Evolutionary conservation across 1,139 yeast genomes (phyloP), one percentile per base, ranked within the genome.

Genomic region (Tardiomyces blankii): DNA sequence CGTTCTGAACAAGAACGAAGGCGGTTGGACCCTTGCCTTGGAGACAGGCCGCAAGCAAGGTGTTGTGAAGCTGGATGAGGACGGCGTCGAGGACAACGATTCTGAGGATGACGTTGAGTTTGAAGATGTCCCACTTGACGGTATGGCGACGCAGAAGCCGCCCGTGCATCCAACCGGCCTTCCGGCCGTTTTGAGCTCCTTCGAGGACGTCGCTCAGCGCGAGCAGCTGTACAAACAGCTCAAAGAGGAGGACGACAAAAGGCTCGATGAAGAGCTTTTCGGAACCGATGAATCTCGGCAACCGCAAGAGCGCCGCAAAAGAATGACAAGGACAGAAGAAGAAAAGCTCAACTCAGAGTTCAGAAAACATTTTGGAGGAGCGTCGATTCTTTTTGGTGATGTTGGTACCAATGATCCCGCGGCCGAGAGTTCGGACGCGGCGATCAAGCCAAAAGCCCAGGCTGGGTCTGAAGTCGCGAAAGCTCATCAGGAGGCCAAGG

Each of bases 11-110:
- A 77, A 83, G 53, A 84, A 82, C 42, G 86, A 81, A 8, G 82
- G 80, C 53, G 98, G 98, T 0, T 91, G 94, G 89, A 78, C 93
- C 0, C 66, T 93, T 40, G 79, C 93, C 0, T 68, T 91, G 43
- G 74, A 70, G 2, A 68, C 58, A 1, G 62, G n/a, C 4, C 53
- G 54, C 28, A 59, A 59, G 39, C 58, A 65, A 46, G 44, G 56
- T 52, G 44, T 58, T 45, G 49, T 44, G n/a, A 43, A 41, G 13
- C 38, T 45, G 14, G 41, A 45, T 13, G 46, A 42, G 25, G 48
- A 48, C 32, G 47, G 48, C 30, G 49, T 39, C 11, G 48, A 43
- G 7, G 53, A 51, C 9, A 65, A 57, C 2, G 70, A 60, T 1
- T 66, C 59, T 11, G 69, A 64, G 6, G 73, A 69, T 23, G 78